Percentiles rank a stretch among this genome's conserved stretches.
Evolutionary conservation across 2,329 filamentous ascomycete species (phyloP).

Genomic region (Aspergillus calidoustus): DNA sequence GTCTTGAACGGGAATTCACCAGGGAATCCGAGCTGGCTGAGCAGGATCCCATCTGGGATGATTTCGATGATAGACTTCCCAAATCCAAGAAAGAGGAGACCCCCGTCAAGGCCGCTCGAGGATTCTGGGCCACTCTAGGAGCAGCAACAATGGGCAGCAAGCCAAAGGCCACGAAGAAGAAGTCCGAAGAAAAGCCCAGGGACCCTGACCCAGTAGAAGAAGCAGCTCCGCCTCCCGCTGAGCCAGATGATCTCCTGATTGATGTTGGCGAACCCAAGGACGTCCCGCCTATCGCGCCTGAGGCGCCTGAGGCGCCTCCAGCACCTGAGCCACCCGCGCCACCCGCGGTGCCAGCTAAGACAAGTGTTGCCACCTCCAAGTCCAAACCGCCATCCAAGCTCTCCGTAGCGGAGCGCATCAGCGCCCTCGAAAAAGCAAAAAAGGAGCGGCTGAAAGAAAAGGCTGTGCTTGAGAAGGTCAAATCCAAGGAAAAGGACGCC

Average conservation of each 20-base stretch:
- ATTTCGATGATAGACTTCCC: slow-evolving; percentile 43
- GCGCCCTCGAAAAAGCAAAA: slow-evolving; percentile 47
- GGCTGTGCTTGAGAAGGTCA: slow-evolving; percentile 28
- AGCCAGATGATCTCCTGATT: slow-evolving; percentile 35
- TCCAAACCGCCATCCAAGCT: slow-evolving; percentile 48
- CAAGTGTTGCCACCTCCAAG: slow-evolving; percentile 38
- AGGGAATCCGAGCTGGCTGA: slow-evolving; percentile 35
- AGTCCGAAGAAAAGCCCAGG: slow-evolving; percentile 52
- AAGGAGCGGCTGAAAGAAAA: slow-evolving; percentile 46
- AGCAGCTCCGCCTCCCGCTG: slow-evolving; percentile 23
- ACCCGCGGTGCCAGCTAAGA: slow-evolving; percentile 48
- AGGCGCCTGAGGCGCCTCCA: slow-evolving; percentile 37
- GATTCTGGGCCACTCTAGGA: slow-evolving; percentile 52
- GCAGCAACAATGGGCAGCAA: slow-evolving; percentile 40
- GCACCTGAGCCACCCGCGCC: slow-evolving; percentile 39
- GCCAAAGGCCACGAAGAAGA: slow-evolving; percentile 50
- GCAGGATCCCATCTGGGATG: slow-evolving; percentile 44
- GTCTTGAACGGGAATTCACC: slow-evolving; percentile 40
- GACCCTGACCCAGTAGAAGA: slow-evolving; percentile 40
- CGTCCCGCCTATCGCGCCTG: slow-evolving; percentile 19
- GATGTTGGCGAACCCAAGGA: slow-evolving; percentile 41
- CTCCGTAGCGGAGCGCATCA: slow-evolving; percentile 60
- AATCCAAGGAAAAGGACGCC: slow-evolving; percentile 28
- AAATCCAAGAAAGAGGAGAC: slow-evolving; percentile 46
- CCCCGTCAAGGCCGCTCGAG: slow-evolving; percentile 41